phyloP scores from a whole-genome alignment of 2,329 filamentous ascomycete species.

The Fusarium anthophilum region DNA sequence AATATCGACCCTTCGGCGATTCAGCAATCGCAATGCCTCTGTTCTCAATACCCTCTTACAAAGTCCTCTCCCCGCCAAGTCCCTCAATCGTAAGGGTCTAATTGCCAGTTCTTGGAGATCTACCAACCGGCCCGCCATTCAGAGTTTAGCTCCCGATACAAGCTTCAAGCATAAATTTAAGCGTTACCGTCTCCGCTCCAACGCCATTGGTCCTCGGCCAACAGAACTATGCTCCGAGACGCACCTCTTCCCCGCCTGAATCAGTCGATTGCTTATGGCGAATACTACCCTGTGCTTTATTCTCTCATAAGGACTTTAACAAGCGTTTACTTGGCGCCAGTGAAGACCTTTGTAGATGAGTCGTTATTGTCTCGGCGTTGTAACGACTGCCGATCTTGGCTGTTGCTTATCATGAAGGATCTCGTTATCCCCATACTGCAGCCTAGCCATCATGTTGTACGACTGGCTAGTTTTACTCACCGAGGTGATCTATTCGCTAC shows the following conservation, averaged over 20 bases:
- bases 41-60: accelerated
- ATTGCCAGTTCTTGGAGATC: constrained; percentile 10
- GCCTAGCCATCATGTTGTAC: background rate
- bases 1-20: accelerated
- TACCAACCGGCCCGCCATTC: constrained; percentile 10
- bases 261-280: constrained; percentile 17
- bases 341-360: background rate
- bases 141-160: constrained; percentile 24
- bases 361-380: background rate
- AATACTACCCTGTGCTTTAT: background rate
- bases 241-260: constrained; percentile 3
- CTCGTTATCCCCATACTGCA: too few species aligned
- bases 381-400: background rate
- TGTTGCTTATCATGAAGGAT: background rate
- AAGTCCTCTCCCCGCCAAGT: background rate
- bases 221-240: constrained; percentile 29
- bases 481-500: background rate
- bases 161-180: constrained; percentile 11
- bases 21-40: accelerated
- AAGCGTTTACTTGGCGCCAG: background rate
- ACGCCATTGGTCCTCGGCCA: constrained; percentile 14
- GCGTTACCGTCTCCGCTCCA: background rate
- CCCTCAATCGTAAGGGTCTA: background rate
- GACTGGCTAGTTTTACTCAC: background rate
- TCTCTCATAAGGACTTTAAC: background rate